Base-by-base conservation (phyloP, 2,329 filamentous ascomycete species). In the Scortechinia acanthostroma region DNA sequence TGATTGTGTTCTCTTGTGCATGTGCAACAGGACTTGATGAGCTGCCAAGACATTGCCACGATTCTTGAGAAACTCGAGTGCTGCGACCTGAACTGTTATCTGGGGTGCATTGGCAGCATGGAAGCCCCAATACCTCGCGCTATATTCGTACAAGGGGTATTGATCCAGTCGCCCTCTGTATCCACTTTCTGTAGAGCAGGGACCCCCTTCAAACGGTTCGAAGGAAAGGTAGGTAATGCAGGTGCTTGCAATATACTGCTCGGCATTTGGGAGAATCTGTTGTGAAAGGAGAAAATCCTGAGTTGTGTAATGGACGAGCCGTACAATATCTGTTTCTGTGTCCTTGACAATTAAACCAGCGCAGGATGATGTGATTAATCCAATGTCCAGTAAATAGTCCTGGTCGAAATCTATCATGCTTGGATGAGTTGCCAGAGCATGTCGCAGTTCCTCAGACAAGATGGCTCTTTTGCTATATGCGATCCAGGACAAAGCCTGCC, bases 281-380 rank as follows among this genome's bases (percentile, higher is more conserved):
- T 23, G 28, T 17, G 45, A 35, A 3, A 42, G 49, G 28, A 61
- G 52, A 44, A 55, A 61, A 47, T 59, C 53, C 37, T 60, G 52
- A 4, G 52, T 49, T 14, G 57, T 58, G 40, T 55, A 55, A 45
- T 60, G 55, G 4, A 58, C 52, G 23, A 60, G 49, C 3, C 52
- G 48, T 15, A 59, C 49, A 15, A 50, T 53, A 1, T 47, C 21
- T 20, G 49, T 58, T 37, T 52, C 47, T 23, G 53, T 42, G 44
- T 60, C 56, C 13, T 60, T 45, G 14, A 46, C 52, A 21, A 59
- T 52, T 25, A 61, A 47, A 4, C 56, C 54, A 42, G 47, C 50
- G 42, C 56, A 61, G 4, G 53, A 48, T 25, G 49, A 49, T 3
- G 53, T 42, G 19, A 46, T 49, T 16, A 50, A 45, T 46, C 49